Base-by-base conservation (phyloP, 2,329 filamentous ascomycete genomes). In the Apiospora koreana region DNA sequence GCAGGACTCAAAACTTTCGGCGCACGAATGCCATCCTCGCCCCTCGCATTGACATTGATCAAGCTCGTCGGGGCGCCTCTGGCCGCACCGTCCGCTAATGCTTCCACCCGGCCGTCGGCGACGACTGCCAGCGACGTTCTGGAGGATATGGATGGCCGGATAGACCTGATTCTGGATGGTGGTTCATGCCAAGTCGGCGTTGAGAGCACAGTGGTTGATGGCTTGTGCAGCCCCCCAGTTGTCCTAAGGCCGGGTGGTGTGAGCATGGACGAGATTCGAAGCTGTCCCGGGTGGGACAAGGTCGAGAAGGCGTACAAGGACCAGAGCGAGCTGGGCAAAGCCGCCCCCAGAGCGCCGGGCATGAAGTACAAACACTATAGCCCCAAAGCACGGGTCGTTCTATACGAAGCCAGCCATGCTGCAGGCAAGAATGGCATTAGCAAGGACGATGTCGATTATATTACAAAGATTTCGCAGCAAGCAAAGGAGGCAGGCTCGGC, bases 361-460 rank as follows among this genome's bases (percentile, higher is more conserved):
- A 99, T 99, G 96, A 99, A 99, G 82, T 99, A 99, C 80, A 94
- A 96, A 79, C 96, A 99, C 80, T 99, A 99, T 78, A 97, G 95
- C 58, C 96, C 96, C 0, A 93, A 91, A 80, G 97, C 96, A 1
- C 90, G 87, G 64, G 95, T 99, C 2, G 84, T 97, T 18, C 85
- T 98, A 1, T 97, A 94, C 78, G 94, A 97, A 79, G 82, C 88
- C 35, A 80, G 77, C 46, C 83, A 78, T 79, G 72, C 71, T 16
- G 74, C 72, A 14, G 80, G 81, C 28, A 73, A 75, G 58, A 77
- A 77, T 12, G 83, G 83, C 9, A 77, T 86, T 45, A 73, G 78
- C 16, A 23, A 72, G 7, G 77, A 77, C 38, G 84, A 86, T 54
- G 68, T 83, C 6, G 73, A 76, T 35, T 42, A 43, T 18, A 45